Base-by-base conservation (phyloP, 331 rosid species). In the Quercus phellos region DNA sequence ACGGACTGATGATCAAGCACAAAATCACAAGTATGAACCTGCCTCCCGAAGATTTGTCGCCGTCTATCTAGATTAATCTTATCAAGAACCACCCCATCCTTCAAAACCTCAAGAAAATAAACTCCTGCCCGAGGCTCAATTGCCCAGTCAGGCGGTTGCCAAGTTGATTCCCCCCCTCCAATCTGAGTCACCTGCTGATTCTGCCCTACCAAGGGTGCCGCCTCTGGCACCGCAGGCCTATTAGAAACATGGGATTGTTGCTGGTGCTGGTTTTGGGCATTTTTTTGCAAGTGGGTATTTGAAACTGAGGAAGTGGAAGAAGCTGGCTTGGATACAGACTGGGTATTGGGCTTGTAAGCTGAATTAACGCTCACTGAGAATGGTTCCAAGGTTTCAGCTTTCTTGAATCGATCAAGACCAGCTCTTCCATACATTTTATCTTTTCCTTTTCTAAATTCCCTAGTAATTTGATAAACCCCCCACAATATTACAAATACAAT, bases 111-210 rank as follows among this genome's bases (percentile, higher is more conserved):
- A 34, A 94, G 91, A 70, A 79, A 92, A 80, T 91, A 86, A 14
- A 94, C 99, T 9, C 99, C 97, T 0, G 93, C 83, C n/a, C 97
- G 90, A 0, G 99, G 99, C 80, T 94, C 99, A 63, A 87, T 91
- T 3, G 98, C 98, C 98, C 98, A 94, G 74, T 92, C 99, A 17
- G 99, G 98, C 5, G 98, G 95, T 85, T 87, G 93, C 98, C 99
- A 94, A 11, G 87, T 82, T 0, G 98, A 93, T 78, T 93, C 97
- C 29, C 98, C 93, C 34, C 92, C 96, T 18, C 99, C 97, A 24
- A 90, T 76, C 87, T 90, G 97, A 71, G 97, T 90, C 55, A 78
- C 84, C 58, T 75, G 97, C 78, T 91, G 93, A 69, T 74, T 51
- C 88, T 82, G 92, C 70, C 94, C 94, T 79, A 88, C 82, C 74